Conservation (phyloP, 2,329 filamentous ascomycete genomes). For the Cryoendolithus antarcticus region DNA sequence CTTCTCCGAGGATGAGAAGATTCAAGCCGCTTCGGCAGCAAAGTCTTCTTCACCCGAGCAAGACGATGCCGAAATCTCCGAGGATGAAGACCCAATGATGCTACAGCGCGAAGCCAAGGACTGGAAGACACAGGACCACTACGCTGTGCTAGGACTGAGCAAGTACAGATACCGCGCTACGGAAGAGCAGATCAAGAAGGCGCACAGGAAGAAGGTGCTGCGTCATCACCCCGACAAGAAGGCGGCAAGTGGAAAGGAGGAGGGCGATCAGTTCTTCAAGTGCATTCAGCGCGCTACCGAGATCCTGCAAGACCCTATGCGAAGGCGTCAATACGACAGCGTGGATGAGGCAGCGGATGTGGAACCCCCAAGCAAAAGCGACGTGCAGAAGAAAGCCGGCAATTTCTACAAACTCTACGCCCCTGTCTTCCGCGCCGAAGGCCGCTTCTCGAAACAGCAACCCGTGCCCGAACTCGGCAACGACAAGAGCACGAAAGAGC, state of each 20-base stretch:
- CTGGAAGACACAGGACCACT: conserved; percentile 99
- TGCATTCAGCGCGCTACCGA: conserved; percentile 98
- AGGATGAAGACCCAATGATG: conserved; percentile 86
- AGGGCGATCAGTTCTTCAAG: conserved; percentile 99
- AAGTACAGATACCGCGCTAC: conserved; percentile 88
- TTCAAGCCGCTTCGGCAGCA: conserved; percentile 86
- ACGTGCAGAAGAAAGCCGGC: conserved; percentile 55
- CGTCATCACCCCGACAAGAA: conserved; percentile 99
- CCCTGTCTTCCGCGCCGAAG: conserved; percentile 81
- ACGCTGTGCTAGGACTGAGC: conserved; percentile 84
- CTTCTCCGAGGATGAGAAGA: conserved; percentile 95
- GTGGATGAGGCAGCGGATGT: conserved; percentile 91
- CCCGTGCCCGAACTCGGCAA: conserved; percentile 80
- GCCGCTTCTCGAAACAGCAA: conserved; percentile 79
- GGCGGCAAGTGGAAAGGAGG: conserved; percentile 71
- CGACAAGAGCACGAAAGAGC: conserved; percentile 71
- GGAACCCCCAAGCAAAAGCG: conserved; percentile 85
- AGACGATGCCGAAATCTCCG: conserved; percentile 81
- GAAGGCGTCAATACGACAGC: conserved; percentile 90
- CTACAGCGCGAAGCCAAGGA: conserved; percentile 91
- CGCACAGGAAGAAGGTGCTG: conserved; percentile 98
- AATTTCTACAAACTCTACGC: conserved; percentile 95
- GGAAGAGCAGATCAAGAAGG: conserved; percentile 97
- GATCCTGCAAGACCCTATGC: conserved; percentile 79
- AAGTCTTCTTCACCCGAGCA: conserved; percentile 87